Conservation (phyloP, 176 grass and related monocot species). For the Raddia distichophylla region DNA sequence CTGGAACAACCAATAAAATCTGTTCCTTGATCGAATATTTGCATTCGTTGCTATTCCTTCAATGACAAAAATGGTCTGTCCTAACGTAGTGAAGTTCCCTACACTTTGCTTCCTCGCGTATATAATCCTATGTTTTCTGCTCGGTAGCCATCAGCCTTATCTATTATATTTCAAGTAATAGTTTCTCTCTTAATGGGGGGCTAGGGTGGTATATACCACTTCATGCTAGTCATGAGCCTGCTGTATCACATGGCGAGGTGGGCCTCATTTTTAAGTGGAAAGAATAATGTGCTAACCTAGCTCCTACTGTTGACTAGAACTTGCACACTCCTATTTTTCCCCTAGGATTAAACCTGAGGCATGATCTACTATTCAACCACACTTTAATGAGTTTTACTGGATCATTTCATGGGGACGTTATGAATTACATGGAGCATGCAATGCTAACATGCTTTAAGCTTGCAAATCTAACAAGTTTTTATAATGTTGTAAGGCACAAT, state of each 20-base stretch:
- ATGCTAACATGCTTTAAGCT: constrained; percentile 1
- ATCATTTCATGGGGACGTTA: background rate
- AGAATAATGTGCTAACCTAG: background rate
- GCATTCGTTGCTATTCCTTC: background rate
- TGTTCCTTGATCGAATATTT: background rate
- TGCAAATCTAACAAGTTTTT: background rate
- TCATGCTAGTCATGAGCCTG: background rate
- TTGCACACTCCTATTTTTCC: background rate
- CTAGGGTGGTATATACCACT: background rate
- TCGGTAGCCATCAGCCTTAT: background rate
- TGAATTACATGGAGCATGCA: background rate
- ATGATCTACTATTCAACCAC: background rate
- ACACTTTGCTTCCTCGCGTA: background rate
- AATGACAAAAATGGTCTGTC: background rate
- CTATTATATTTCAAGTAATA: constrained; percentile 6
- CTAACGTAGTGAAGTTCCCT: background rate
- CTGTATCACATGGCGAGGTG: background rate
- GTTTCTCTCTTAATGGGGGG: background rate
- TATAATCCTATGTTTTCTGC: background rate
- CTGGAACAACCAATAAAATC: background rate
- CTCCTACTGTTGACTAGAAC: constrained; percentile 2
- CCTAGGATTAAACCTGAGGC: constrained; percentile 21
- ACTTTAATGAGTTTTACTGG: background rate
- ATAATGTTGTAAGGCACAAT: constrained; percentile 12
- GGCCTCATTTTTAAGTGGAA: constrained; percentile 21